These are phyloP conservation scores for Vanrija pseudolonga DNA, from an alignment of 1,284 basidiomycete species.

Conservation along the genomic window DNA sequence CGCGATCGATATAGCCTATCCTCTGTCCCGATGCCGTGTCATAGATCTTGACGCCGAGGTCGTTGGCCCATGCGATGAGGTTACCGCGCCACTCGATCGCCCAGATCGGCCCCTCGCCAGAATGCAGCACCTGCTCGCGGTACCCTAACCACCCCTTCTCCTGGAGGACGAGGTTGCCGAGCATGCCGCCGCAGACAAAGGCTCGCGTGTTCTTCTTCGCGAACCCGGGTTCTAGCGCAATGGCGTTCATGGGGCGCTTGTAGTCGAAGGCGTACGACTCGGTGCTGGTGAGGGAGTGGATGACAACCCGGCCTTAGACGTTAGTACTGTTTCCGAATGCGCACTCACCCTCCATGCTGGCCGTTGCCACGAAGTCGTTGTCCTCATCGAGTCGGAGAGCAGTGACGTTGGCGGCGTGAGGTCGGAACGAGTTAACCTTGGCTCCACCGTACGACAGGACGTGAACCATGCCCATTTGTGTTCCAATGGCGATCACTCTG, in stretches of 20 bases:
- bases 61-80: conserved; percentile 95
- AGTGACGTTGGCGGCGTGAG: conserved; percentile 84
- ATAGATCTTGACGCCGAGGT: conserved; percentile 89
- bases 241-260: conserved; percentile 84
- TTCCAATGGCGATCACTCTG: conserved; percentile 75
- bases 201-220: conserved; percentile 74
- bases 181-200: conserved; percentile 90
- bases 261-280: conserved; percentile 88
- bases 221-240: conserved; percentile 89
- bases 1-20: conserved; percentile 83
- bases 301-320: conserved; percentile 71
- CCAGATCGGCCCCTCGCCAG: conserved; percentile 94
- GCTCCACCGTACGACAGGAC: conserved; percentile 75
- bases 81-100: conserved; percentile 78
- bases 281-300: conserved; percentile 75
- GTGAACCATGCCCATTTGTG: conserved; percentile 87
- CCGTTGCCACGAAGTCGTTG: conserved; percentile 85
- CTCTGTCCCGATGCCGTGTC: conserved; percentile 74
- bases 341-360: conserved; percentile 83
- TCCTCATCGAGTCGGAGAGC: conserved; percentile 82
- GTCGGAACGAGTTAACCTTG: conserved; percentile 83
- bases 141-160: conserved; percentile 98
- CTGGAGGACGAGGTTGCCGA: conserved; percentile 75
- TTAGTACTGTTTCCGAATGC: conserved; percentile 1
- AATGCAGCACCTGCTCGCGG: conserved; percentile 80